A percentile compares a stretch with the other conserved stretches of the same genome.
Conservation (phyloP, 1,284 basidiomycete genomes). For the Naganishia albida region DNA sequence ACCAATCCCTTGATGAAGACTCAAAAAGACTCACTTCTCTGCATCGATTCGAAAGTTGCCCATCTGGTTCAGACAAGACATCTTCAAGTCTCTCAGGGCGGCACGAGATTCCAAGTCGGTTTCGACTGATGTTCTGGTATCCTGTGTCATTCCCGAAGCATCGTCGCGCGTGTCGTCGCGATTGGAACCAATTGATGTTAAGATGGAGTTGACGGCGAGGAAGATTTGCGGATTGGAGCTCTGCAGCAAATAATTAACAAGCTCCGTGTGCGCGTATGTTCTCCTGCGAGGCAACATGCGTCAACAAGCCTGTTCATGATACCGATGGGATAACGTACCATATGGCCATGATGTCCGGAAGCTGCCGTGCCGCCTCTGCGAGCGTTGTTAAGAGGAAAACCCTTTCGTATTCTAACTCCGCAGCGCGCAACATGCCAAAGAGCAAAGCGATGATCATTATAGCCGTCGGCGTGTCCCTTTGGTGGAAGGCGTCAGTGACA, state of each 20-base stretch:
- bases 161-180: slow-evolving; percentile 4
- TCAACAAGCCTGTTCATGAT: not conserved
- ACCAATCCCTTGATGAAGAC: too few species aligned
- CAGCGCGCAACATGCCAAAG: slow-evolving; percentile 70
- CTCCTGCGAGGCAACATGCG: slow-evolving; percentile 8
- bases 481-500: not conserved
- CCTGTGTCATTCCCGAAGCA: slow-evolving; percentile 16
- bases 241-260: slow-evolving; percentile 20
- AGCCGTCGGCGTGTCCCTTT: slow-evolving; percentile 65
- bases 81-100: slow-evolving; percentile 10
- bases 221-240: slow-evolving; percentile 24
- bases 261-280: slow-evolving; percentile 22
- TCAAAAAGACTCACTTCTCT: slow-evolving; percentile 25
- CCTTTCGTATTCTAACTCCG: slow-evolving; percentile 73
- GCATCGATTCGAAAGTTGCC: slow-evolving; percentile 9
- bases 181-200: not conserved
- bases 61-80: slow-evolving; percentile 19
- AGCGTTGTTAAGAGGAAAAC: slow-evolving; percentile 76
- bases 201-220: slow-evolving; percentile 22
- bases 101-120: slow-evolving; percentile 12
- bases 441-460: slow-evolving; percentile 74
- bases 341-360: slow-evolving; percentile 60
- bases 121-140: slow-evolving; percentile 18
- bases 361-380: slow-evolving; percentile 68
- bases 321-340: not conserved